Evolutionary conservation across 257 asterid species (phyloP).

Genomic region (Parsonsia alboflavescens): DNA sequence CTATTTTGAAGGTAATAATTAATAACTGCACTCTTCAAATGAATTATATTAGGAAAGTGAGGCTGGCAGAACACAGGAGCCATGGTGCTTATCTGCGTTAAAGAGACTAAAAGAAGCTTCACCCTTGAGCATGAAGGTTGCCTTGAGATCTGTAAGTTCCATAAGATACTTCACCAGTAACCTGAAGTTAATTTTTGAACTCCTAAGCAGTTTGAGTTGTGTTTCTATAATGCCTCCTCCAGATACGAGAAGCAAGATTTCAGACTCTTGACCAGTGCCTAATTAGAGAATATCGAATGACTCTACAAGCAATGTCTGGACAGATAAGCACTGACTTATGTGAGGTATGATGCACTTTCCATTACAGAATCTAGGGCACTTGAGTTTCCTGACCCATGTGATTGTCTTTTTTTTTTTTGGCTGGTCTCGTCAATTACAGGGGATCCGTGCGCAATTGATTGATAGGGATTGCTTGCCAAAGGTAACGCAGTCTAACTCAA

Average conservation of each 20-base stretch:
- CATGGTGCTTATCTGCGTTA: constrained; percentile 63
- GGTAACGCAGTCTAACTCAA: constrained; percentile 36
- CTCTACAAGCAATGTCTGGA: constrained; percentile 62
- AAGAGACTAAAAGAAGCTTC: constrained; percentile 70
- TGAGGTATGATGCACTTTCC: constrained; percentile 48
- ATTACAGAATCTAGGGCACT: constrained; percentile 5
- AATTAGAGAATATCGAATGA: constrained; percentile 85
- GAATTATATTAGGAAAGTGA: constrained; percentile 52
- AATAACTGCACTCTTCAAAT: background rate
- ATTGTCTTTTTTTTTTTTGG: background rate
- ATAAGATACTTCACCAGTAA: background rate
- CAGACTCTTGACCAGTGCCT: constrained; percentile 90
- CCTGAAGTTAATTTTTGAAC: background rate
- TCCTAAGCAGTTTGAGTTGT: constrained; percentile 7
- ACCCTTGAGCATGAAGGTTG: constrained; percentile 90
- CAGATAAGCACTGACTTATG: constrained; percentile 58
- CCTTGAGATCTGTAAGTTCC: constrained; percentile 82
- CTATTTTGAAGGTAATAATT: background rate
- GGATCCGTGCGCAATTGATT: constrained; percentile 76
- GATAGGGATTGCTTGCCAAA: constrained; percentile 76
- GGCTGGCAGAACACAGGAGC: constrained; percentile 62
- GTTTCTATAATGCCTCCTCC: constrained; percentile 17
- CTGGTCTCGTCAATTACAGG: constrained; percentile 34
- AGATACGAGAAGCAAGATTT: constrained; percentile 93
- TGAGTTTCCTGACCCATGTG: constrained; percentile 9